Conservation (phyloP, 2,329 filamentous ascomycete species). For the Aspergillus eucalypticola region DNA sequence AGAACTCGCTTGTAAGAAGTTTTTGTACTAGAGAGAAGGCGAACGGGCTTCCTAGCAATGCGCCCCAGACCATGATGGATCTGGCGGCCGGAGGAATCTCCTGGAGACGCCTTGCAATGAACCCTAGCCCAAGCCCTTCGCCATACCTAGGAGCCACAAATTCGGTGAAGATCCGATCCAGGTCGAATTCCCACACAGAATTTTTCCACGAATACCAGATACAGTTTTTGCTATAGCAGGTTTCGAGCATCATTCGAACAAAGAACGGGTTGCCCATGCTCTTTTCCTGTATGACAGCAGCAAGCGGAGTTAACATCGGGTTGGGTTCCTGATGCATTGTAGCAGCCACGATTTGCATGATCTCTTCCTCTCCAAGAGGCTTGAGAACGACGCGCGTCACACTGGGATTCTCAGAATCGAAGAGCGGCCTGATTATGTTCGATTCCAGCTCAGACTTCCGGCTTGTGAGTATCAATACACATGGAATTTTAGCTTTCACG, state of each 20-base stretch:
- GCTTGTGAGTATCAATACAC: slow-evolving; percentile 79
- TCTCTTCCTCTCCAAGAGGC: slow-evolving; percentile 76
- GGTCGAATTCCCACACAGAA: slow-evolving; percentile 78
- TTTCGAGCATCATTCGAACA: slow-evolving; percentile 84
- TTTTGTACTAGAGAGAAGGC: slow-evolving; percentile 78
- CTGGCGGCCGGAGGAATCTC: slow-evolving; percentile 75
- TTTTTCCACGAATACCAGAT: slow-evolving; percentile 89
- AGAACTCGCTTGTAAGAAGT: slow-evolving; percentile 73
- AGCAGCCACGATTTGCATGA: slow-evolving; percentile 76
- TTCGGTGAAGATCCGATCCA: slow-evolving; percentile 82
- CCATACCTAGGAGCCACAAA: slow-evolving; percentile 79
- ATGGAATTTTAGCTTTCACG: slow-evolving; percentile 72
- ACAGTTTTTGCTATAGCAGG: slow-evolving; percentile 81
- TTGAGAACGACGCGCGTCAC: slow-evolving; percentile 70
- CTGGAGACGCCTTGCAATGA: slow-evolving; percentile 73
- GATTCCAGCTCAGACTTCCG: slow-evolving; percentile 65
- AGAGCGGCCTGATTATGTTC: slow-evolving; percentile 42
- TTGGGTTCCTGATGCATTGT: slow-evolving; percentile 71
- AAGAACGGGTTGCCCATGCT: slow-evolving; percentile 88
- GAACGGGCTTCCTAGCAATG: slow-evolving; percentile 78
- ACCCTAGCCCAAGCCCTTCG: slow-evolving; percentile 77
- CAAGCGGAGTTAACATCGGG: slow-evolving; percentile 73
- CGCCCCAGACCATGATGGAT: slow-evolving; percentile 81
- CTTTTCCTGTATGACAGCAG: slow-evolving; percentile 84
- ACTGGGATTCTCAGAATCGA: slow-evolving; percentile 53